These are phyloP conservation scores for Kickxella alabastrina DNA, from an alignment of 192 early-diverging fungal species.

Conservation along the genomic window DNA sequence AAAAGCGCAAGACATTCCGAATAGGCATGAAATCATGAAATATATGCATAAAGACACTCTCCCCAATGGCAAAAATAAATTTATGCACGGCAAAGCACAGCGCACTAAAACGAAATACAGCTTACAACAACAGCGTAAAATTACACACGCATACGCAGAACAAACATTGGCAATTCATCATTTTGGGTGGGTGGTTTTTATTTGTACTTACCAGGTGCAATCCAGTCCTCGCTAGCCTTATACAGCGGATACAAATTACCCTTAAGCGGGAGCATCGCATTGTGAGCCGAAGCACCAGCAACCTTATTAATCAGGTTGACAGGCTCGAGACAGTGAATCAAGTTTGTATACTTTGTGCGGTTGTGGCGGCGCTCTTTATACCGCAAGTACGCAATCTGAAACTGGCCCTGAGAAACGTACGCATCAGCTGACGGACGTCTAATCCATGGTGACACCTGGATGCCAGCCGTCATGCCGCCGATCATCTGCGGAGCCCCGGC, in stretches of 20 bases:
- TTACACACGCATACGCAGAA: background rate
- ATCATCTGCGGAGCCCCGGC: too few relatives aligned
- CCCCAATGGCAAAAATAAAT: too few relatives aligned
- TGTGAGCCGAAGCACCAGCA: background rate
- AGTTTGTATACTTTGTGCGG: conserved; percentile 30
- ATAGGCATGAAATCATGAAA: too few relatives aligned
- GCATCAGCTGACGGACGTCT: conserved; percentile 9
- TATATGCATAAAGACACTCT: background rate
- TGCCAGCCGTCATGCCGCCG: too few relatives aligned
- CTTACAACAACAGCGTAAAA: too few relatives aligned
- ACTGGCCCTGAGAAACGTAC: background rate
- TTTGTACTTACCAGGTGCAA: conserved; percentile 47
- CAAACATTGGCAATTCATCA: too few relatives aligned
- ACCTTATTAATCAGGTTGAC: conserved; percentile 26
- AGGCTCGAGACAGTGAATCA: conserved; percentile 38
- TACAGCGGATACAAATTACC: conserved; percentile 42
- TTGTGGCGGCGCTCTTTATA: conserved; percentile 16
- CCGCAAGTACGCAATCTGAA: conserved; percentile 27
- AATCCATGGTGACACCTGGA: background rate
- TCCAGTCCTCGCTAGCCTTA: conserved; percentile 50
- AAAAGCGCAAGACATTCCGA: too few relatives aligned
- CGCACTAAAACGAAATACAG: too few relatives aligned
- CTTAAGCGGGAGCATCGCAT: conserved; percentile 3
- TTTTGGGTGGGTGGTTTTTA: background rate
- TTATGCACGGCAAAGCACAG: too few relatives aligned